phyloP scores from a whole-genome alignment of 345 rosid genomes.

The Pistacia atlantica region DNA sequence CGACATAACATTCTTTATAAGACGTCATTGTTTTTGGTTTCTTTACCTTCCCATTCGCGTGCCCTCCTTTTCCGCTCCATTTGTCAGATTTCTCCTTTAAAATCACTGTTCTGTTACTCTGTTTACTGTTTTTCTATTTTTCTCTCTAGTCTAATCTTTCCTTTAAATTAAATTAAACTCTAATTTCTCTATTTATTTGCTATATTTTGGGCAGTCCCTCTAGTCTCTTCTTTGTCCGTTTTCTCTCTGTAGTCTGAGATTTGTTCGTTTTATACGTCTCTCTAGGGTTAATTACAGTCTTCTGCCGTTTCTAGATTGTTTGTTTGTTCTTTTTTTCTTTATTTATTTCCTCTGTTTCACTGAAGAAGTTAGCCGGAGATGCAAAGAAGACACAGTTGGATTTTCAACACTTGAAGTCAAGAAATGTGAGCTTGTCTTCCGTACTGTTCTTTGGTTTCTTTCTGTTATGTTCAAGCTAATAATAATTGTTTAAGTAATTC shows the following conservation, averaged over 20 bases:
- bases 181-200: neutral
- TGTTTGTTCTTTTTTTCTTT: neutral
- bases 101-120: conserved; percentile 3
- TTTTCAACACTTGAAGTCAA: conserved; percentile 22
- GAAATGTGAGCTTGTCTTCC: conserved; percentile 20
- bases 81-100: conserved; percentile 30
- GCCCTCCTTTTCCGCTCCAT: conserved; percentile 23
- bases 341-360: conserved; percentile 1
- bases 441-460: neutral
- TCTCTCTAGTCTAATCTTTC: conserved; percentile 7
- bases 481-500: too few relatives aligned
- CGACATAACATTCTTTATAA: conserved; percentile 26
- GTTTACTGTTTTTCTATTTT: neutral
- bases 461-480: neutral
- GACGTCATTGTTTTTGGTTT: conserved; percentile 17
- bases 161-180: neutral
- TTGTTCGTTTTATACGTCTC: neutral
- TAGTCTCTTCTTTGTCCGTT: neutral
- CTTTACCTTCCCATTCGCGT: conserved; percentile 32
- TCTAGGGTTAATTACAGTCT: conserved; percentile 1
- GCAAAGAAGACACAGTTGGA: conserved; percentile 23
- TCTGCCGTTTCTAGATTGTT: neutral
- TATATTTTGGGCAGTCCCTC: neutral
- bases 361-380: conserved; percentile 24
- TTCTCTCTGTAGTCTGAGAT: conserved; percentile 1